Base-by-base conservation (phyloP, 306 rosid genomes). In the Sphenostylis stenocarpa region DNA sequence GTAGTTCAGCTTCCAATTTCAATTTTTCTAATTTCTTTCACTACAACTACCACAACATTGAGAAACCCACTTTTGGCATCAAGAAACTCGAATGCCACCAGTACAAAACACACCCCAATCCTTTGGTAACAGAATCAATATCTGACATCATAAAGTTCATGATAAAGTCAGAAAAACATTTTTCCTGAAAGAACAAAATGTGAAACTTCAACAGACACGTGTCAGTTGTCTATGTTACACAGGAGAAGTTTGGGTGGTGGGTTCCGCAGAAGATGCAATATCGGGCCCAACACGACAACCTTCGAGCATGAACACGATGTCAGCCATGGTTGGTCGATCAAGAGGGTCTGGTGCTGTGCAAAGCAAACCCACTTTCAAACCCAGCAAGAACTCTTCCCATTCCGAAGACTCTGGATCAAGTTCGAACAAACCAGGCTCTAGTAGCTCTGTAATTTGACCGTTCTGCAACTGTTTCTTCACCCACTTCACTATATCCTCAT, bases 281-380 rank as follows among this genome's bases (percentile, higher is more conserved):
- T 62, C 68, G 0, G 68, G 68, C n/a, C 45, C 68, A 62, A 62
- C 68, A 62, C 68, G 68, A 62, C 68, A 62, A 10, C 68, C 68
- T 62, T 62, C 68, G 16, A 62, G 68, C 68, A 62, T 62, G 68
- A 62, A 62, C 16, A 62, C 68, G 16, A 62, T 62, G 23, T 62
- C 68, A 17, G 68, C 10, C 68, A 62, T 62, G 26, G 68, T 34
- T 4, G 68, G 68, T 62, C 68, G 68, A 62, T 62, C 68, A 10
- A 62, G 68, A 62, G 68, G 68, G 0, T 62, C 68, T 33, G 68
- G 68, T 0, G 68, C 68, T 0, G 68, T 62, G 68, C 68, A 62
- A 17, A 62, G 68, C 47, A 62, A 36, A 8, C 45, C 68, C 44
- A 62, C 68, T 62, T 62, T 62, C 68, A 62, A 44, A 34, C 68